Conservation (phyloP, 2,329 filamentous ascomycete species). For the Phaeoacremonium minimum region DNA sequence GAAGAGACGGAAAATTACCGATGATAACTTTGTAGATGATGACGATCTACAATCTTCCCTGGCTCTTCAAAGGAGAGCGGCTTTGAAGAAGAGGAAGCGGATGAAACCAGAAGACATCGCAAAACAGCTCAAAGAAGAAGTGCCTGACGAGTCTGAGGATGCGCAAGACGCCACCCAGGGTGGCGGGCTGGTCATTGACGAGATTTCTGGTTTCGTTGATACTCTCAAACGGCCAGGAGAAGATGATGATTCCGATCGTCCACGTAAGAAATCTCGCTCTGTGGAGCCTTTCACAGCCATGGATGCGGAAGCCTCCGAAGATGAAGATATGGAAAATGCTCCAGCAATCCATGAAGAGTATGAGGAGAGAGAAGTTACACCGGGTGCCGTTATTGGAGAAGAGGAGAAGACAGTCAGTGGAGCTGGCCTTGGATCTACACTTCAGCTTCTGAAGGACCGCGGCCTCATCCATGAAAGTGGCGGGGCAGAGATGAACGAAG, state of each 20-base stretch:
- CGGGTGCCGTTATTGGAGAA: slow-evolving; percentile 67
- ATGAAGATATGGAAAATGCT: slow-evolving; percentile 45
- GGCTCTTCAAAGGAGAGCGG: slow-evolving; percentile 74
- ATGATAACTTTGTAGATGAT: slow-evolving; percentile 77
- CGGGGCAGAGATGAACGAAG: slow-evolving; percentile 59
- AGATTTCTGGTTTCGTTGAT: slow-evolving; percentile 91
- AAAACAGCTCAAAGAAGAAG: slow-evolving; percentile 67
- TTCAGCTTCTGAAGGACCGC: slow-evolving; percentile 79
- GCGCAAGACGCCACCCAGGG: slow-evolving; percentile 30
- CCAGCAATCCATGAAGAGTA: slow-evolving; percentile 43
- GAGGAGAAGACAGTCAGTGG: slow-evolving; percentile 80
- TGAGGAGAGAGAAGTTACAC: slow-evolving; percentile 39
- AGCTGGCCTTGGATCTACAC: slow-evolving; percentile 74
- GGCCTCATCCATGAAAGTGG: slow-evolving; percentile 68
- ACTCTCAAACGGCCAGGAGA: slow-evolving; percentile 68
- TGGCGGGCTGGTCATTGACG: slow-evolving; percentile 82
- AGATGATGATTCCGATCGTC: slow-evolving; percentile 51
- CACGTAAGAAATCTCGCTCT: slow-evolving; percentile 33
- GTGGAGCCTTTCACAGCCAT: slow-evolving; percentile 37
- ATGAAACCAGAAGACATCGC: slow-evolving; percentile 82
- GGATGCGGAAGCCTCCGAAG: slow-evolving; percentile 34
- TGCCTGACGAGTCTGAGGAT: slow-evolving; percentile 46
- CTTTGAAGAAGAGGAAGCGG: slow-evolving; percentile 89
- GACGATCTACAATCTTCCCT: slow-evolving; percentile 87
- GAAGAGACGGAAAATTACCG: slow-evolving; percentile 62